Percentiles rank a stretch among this genome's conserved stretches.
These are phyloP conservation scores for Geotrichum histeridarum DNA, from an alignment of 1,139 yeast species.

Conservation along the genomic window DNA sequence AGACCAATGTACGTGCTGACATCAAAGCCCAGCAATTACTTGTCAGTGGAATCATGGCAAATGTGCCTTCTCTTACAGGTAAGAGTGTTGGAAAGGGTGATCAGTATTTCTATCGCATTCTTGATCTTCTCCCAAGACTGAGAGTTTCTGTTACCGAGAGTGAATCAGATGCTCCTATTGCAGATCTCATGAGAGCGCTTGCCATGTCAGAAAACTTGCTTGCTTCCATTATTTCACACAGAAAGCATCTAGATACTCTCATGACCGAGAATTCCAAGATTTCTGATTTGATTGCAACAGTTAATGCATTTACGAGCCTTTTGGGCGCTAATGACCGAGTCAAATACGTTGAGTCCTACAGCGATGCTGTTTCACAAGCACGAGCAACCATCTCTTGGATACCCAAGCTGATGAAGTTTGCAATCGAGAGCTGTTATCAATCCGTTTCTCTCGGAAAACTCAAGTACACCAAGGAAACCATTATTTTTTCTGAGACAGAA, in stretches of 20 bases:
- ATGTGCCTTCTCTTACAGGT: slow-evolving; percentile 45
- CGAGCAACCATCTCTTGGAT: slow-evolving; percentile 21
- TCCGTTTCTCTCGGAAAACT: slow-evolving; percentile 15
- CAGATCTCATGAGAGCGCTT: slow-evolving; percentile 70
- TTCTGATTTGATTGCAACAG: slow-evolving; percentile 8
- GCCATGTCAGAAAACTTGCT: slow-evolving; percentile 75
- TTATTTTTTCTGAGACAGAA: slow-evolving; percentile 16
- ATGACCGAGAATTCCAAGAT: slow-evolving; percentile 11
- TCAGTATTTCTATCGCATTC: slow-evolving; percentile 56
- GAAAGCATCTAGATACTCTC: slow-evolving; percentile 11
- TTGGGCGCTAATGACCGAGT: slow-evolving; percentile 29
- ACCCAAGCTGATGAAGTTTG: slow-evolving; percentile 22
- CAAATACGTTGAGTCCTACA: slow-evolving; percentile 2
- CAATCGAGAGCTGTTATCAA: slow-evolving; percentile 18
- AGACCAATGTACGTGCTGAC: slow-evolving; percentile 59
- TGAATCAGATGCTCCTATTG: slow-evolving; percentile 69
- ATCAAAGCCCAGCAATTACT: slow-evolving; percentile 57
- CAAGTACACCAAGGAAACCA: slow-evolving; percentile 13
- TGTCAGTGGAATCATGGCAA: slow-evolving; percentile 57
- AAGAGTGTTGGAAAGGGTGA: slow-evolving; percentile 49
- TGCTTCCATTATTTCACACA: slow-evolving; percentile 42
- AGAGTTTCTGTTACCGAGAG: slow-evolving; percentile 54
- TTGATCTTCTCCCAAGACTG: slow-evolving; percentile 77
- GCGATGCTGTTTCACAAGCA: slow-evolving; percentile 5
- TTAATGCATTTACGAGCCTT: slow-evolving; percentile 20